Evolutionary conservation across 306 rosid species (phyloP).

Genomic region (Vigna angularis): DNA sequence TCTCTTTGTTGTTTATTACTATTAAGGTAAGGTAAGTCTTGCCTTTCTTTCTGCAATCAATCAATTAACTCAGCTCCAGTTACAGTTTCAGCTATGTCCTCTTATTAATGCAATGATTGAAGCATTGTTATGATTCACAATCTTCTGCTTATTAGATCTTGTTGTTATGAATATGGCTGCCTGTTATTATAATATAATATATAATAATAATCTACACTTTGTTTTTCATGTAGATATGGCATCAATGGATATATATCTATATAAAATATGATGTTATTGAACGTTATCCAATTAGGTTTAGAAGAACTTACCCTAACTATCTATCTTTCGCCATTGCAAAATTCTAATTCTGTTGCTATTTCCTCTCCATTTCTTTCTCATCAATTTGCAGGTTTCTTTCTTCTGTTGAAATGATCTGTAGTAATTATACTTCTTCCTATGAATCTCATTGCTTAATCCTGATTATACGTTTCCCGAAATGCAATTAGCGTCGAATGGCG

Average conservation of each 20-base stretch:
- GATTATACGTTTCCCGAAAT: conserved; percentile 64
- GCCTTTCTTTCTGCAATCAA: conserved; percentile 8
- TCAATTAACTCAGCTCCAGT: conserved; percentile 8
- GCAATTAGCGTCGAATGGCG: conserved; percentile 78
- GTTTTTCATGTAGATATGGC: neutral
- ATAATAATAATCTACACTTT: too few relatives aligned
- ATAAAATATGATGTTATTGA: neutral
- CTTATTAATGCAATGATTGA: neutral
- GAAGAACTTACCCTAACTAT: neutral
- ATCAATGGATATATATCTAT: neutral
- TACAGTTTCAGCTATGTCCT: neutral
- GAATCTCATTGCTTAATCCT: conserved; percentile 54
- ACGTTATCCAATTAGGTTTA: neutral
- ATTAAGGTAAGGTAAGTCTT: conserved; percentile 32
- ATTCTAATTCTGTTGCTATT: conserved; percentile 2
- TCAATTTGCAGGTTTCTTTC: conserved; percentile 57
- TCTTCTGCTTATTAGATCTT: conserved; percentile 25
- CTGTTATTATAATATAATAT: neutral
- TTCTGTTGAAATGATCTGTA: conserved; percentile 66
- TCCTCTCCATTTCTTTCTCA: conserved; percentile 5
- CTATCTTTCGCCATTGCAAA: conserved; percentile 3
- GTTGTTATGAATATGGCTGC: neutral
- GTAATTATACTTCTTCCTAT: conserved; percentile 59
- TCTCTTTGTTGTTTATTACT: neutral
- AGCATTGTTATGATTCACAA: neutral